Evolutionary conservation across 495 filamentous ascomycete genomes (phyloP).

Genomic region (Neurospora sublineolata): DNA sequence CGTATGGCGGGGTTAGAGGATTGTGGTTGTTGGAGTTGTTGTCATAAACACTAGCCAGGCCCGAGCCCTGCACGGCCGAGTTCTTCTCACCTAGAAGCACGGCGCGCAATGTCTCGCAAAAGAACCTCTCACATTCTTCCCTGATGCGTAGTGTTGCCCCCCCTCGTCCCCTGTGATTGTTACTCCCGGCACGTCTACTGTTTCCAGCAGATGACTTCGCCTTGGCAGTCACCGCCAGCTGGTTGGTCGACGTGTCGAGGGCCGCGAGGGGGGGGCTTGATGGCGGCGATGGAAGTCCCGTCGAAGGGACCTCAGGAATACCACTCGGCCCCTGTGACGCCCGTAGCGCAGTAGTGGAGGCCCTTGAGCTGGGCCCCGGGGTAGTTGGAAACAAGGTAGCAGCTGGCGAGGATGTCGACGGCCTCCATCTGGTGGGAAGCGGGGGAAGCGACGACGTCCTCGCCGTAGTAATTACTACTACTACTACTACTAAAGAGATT

Average conservation of each 20-base stretch:
- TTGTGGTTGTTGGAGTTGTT: slow-evolving; percentile 1
- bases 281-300: slow-evolving; percentile 59
- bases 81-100: slow-evolving; percentile 95
- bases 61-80: slow-evolving; percentile 55
- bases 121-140: slow-evolving; percentile 99
- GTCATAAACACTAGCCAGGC: slow-evolving; percentile 56
- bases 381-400: slow-evolving; percentile 56
- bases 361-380: slow-evolving; percentile 44
- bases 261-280: slow-evolving; percentile 75
- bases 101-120: slow-evolving; percentile 84
- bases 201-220: slow-evolving; percentile 24
- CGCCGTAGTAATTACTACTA: slow-evolving; percentile 62
- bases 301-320: slow-evolving; percentile 90
- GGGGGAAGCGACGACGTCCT: slow-evolving; percentile 37
- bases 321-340: slow-evolving; percentile 71
- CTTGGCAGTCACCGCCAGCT: slow-evolving; percentile 47
- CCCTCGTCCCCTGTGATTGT: slow-evolving; percentile 46
- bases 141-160: slow-evolving; percentile 90
- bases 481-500: slow-evolving; percentile 54
- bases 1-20: slow-evolving; percentile 26
- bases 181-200: slow-evolving; percentile 9
- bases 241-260: slow-evolving; percentile 43
- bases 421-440: background rate
- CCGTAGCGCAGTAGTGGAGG: slow-evolving; percentile 90
- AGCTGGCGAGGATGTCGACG: slow-evolving; percentile 69